These are phyloP conservation scores for Citrus sinensis DNA, from an alignment of 345 rosid species.

Conservation along the genomic window DVS_A1.0 CM039161.1:4786001-4786500, in stretches of 20 bases:
- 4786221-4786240: conserved; percentile 6
- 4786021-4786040: background rate
- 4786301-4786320: background rate
- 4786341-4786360: conserved; percentile 4
- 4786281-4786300: background rate
- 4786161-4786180: background rate
- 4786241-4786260: background rate
- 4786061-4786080: background rate
- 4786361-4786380: conserved; percentile 4
- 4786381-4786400: conserved; percentile 10
- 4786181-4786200: background rate
- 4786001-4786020: background rate
- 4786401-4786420: conserved; percentile 18
- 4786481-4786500: conserved; percentile 8
- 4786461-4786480: background rate
- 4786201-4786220: background rate
- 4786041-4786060: background rate
- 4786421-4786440: conserved; percentile 10
- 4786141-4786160: background rate
- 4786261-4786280: conserved; percentile 11
- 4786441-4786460: conserved; percentile 7
- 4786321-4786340: background rate
- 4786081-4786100: background rate
- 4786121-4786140: background rate
- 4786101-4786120: background rate